Conservation (phyloP, 2,329 filamentous ascomycete species). For the Diaporthe vaccinii region DNA sequence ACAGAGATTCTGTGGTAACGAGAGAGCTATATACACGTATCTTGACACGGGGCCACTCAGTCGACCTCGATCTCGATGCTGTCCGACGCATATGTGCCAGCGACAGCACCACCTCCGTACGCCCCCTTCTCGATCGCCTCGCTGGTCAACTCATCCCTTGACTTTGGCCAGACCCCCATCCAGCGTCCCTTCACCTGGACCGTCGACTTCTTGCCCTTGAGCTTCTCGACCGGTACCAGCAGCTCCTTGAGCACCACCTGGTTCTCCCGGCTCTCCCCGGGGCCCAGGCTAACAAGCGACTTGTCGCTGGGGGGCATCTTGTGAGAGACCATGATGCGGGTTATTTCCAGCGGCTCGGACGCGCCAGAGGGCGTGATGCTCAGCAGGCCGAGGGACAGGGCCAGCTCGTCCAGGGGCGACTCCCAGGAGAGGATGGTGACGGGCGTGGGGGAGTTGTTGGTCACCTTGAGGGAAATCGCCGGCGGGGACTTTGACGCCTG, state of each 20-base stretch:
- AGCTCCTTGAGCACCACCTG: conserved; percentile 55
- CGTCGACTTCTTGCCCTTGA: conserved; percentile 47
- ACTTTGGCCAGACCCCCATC: conserved; percentile 53
- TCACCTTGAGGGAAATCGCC: conserved; percentile 54
- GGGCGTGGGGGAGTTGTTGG: conserved; percentile 54
- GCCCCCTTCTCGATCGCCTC: conserved; percentile 44
- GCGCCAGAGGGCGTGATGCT: conserved; percentile 54
- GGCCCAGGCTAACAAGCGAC: conserved; percentile 54
- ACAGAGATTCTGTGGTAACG: neutral
- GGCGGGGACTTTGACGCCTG: conserved; percentile 41
- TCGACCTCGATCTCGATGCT: conserved; percentile 29
- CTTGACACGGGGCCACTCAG: neutral
- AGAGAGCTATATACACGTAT: neutral
- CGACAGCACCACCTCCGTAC: conserved; percentile 43
- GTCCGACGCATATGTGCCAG: conserved; percentile 44
- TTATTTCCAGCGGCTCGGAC: conserved; percentile 52
- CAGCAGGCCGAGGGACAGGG: conserved; percentile 57
- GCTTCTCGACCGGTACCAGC: conserved; percentile 51
- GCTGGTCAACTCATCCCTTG: conserved; percentile 44
- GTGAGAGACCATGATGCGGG: conserved; percentile 54
- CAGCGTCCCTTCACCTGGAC: conserved; percentile 55
- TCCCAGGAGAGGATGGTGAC: conserved; percentile 59
- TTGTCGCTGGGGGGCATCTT: conserved; percentile 57
- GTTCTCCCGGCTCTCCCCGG: conserved; percentile 52
- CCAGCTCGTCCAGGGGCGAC: conserved; percentile 60